A percentile compares a stretch with the other conserved stretches of the same genome.
Conservation (phyloP, 257 asterid genomes). For the Parsonsia alboflavescens region DNA sequence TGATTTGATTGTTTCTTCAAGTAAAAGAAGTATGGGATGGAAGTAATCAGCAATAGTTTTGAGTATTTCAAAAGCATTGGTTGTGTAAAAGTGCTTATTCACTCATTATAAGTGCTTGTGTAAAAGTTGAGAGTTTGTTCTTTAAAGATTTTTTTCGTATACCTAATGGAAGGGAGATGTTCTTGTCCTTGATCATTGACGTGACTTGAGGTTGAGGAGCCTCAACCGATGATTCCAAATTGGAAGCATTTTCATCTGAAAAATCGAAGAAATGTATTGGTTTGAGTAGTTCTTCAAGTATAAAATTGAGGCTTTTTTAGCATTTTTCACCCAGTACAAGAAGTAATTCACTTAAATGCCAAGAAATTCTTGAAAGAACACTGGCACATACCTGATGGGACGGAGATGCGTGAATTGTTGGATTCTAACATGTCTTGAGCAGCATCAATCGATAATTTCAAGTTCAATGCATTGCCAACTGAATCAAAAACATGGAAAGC, state of each 20-base stretch:
- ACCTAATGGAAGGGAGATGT: background rate
- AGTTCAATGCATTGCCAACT: conserved; percentile 8
- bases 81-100: background rate
- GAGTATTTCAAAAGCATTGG: background rate
- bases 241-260: conserved; percentile 37
- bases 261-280: background rate
- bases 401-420: background rate
- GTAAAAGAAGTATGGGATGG: background rate
- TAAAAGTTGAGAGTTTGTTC: background rate
- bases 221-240: conserved; percentile 30
- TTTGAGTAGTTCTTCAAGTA: background rate
- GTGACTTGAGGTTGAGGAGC: conserved; percentile 29
- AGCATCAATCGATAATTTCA: conserved; percentile 22
- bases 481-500: background rate
- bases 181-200: conserved; percentile 16
- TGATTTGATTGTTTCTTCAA: background rate
- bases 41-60: background rate
- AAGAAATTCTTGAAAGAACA: background rate
- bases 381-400: background rate
- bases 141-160: background rate
- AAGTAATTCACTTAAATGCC: background rate
- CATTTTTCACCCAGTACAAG: background rate
- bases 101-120: background rate
- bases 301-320: background rate
- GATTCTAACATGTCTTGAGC: conserved; percentile 28